Evolutionary conservation across 495 filamentous ascomycete genomes (phyloP).

Genomic region (Bathelium albidoporum): DNA sequence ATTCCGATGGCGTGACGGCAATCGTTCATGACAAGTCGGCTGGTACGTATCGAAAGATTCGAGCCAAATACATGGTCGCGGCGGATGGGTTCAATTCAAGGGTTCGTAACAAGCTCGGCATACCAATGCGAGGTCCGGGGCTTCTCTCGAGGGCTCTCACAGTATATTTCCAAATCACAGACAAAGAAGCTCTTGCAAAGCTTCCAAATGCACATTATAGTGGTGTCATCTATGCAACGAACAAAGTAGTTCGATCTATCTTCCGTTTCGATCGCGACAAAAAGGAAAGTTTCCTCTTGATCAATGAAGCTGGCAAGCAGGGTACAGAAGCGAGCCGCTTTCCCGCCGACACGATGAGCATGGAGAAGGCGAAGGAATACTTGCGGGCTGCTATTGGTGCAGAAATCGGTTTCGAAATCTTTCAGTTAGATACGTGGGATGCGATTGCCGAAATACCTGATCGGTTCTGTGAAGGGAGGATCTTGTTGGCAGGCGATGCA

Average conservation of each 20-base stretch:
- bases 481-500: constrained; percentile 12
- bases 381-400: constrained; percentile 10
- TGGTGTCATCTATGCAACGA: constrained; percentile 8
- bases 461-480: constrained; percentile 2
- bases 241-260: constrained; percentile 4
- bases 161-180: constrained; percentile 7
- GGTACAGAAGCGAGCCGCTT: constrained; percentile 8
- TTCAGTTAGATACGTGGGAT: background rate
- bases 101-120: constrained; percentile 7
- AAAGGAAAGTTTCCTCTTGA: constrained; percentile 8
- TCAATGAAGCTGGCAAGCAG: constrained; percentile 5
- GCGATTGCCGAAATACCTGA: constrained; percentile 2
- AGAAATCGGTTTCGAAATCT: constrained; percentile 9
- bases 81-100: constrained; percentile 6
- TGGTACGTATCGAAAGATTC: background rate
- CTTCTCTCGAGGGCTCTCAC: constrained; percentile 6
- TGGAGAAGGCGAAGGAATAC: constrained; percentile 2
- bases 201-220: constrained; percentile 9
- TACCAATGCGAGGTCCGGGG: constrained; percentile 4
- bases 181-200: constrained; percentile 2
- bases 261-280: constrained; percentile 7
- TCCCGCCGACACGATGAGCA: constrained; percentile 7
- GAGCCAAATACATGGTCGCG: constrained; percentile 12
- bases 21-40: background rate
- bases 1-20: constrained; percentile 4